Evolutionary conservation across 2,329 filamentous ascomycete species (phyloP), one percentile per base, ranked within the genome.

Genomic region (Alternaria burnsii): DNA sequence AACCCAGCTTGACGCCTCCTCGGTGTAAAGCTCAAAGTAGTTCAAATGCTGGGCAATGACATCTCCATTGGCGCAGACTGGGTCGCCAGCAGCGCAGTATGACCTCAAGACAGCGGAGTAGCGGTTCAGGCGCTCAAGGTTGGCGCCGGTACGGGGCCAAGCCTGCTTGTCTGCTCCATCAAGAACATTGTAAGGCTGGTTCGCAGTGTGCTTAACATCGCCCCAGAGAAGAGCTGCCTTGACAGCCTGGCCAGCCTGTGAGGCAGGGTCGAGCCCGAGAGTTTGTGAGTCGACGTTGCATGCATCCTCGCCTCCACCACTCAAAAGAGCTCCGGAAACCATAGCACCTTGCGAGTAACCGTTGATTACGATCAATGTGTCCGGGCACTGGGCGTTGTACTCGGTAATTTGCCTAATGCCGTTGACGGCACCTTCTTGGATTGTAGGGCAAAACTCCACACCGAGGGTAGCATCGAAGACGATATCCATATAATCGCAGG

Each of bases 271-370:
- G 24, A 59, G 56, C 2, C 56, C 56, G 10, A 42, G 40, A 2
- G 56, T 59, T 24, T 47, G 26, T 22, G 51, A 14, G 36, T 59
- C 56, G 30, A 59, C 56, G 32, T 22, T 47, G 36, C 56, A 59
- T 9, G 56, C 56, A 4, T 59, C 56, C 5, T 46, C 56, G 36
- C 56, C 56, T 36, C 56, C 56, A 10, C 56, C 56, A 40, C 56
- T 59, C 26, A 59, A 43, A 24, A 47, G n/a, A 28, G 56, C 34
- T 5, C 56, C 56, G 10, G 51, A 26, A n/a, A 59, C 51, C 51
- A 59, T 48, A n/a, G 43, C 56, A 43, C 56, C 56, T 36, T 59
- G 56, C 12, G 56, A 59, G 56, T 59, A 59, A 14, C 56, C 56
- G 14, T 55, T 59, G 20, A 59, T 36, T 16, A 59, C 51, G 20